Evolutionary conservation across 441 rosid genomes (phyloP).

Genomic region (Dalechampia spathulata): DNA sequence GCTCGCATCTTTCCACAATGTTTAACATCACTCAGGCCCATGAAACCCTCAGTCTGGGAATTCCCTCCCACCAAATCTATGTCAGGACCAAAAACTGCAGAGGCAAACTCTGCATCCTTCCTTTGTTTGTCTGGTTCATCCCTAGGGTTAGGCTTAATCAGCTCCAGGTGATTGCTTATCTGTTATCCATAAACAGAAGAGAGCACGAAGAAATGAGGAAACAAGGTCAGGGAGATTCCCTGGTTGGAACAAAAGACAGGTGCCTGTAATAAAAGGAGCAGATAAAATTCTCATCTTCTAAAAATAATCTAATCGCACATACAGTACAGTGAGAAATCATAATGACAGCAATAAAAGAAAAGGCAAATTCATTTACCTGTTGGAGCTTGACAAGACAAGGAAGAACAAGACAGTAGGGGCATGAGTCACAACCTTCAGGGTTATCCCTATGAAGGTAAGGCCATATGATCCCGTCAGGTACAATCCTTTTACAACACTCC

Average conservation of each 20-base stretch:
- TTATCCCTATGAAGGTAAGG: constrained; percentile 75
- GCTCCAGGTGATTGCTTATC: constrained; percentile 96
- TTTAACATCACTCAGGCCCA: constrained; percentile 73
- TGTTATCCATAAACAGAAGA: constrained; percentile 22
- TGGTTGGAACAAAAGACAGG: neutral
- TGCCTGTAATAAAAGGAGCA: neutral
- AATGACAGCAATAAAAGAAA: neutral
- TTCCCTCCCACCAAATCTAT: constrained; percentile 73
- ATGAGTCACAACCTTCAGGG: constrained; percentile 88
- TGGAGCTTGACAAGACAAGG: constrained; percentile 94
- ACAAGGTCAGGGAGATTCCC: neutral
- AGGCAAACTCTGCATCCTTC: constrained; percentile 82
- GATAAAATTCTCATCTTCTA: neutral
- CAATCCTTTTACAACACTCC: constrained; percentile 83
- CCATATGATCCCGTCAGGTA: constrained; percentile 88
- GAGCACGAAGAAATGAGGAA: too few relatives aligned
- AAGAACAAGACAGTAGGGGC: constrained; percentile 94
- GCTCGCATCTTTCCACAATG: constrained; percentile 96
- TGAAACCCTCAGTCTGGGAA: constrained; percentile 64
- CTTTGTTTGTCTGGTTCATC: constrained; percentile 84
- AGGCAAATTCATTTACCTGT: constrained; percentile 40
- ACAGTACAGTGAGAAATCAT: neutral
- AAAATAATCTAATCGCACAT: neutral
- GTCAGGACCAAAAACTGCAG: constrained; percentile 77
- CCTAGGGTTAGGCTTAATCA: constrained; percentile 79